Evolutionary conservation across 345 rosid genomes (phyloP), one percentile per base, ranked within the genome.

Genomic region (Camelina laxa): DNA sequence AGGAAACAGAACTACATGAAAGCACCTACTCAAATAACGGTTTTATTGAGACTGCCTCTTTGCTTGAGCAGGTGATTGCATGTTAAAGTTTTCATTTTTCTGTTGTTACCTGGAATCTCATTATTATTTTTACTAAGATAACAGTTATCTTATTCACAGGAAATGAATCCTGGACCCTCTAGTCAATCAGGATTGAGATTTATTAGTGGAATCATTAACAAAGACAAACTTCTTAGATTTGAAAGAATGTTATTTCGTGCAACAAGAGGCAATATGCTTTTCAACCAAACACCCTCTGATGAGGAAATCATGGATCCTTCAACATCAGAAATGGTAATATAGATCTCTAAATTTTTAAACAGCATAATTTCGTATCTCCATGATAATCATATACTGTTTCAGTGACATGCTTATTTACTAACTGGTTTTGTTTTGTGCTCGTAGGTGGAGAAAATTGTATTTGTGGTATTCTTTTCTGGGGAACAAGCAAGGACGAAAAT

Each of bases 221-320:
- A 85, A 77, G 83, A 86, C 42, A 91, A 91, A 80, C 83, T 75
- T 77, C 80, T 86, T 65, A 85, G 83, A 74, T 91, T 94, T 84
- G 97, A 94, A 85, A 90, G 97, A 84, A 90, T 94, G 91, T 69
- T 94, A 74, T 94, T 94, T 82, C 96, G 97, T 77, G 90, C 97
- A 70, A 94, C 97, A 67, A 91, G 98, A 82, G 98, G 98, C 80
- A 94, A 94, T 82, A 88, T 94, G 97, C 97, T 94, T 82, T 94
- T 94, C 83, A 91, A 90, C 79, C 97, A 89, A 80, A 86, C 97
- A 38, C 82, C 87, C n/a, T 92, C 96, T 58, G 91, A 81, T 81
- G 98, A 91, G 82, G 95, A 84, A 74, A 86, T 90, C 84, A 74
- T 87, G 93, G 97, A 94, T 84, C 98, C 96, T 77, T 82, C 87